phyloP scores from a whole-genome alignment of 139 green algal genomes.

The Bryopsis sp. region DNA sequence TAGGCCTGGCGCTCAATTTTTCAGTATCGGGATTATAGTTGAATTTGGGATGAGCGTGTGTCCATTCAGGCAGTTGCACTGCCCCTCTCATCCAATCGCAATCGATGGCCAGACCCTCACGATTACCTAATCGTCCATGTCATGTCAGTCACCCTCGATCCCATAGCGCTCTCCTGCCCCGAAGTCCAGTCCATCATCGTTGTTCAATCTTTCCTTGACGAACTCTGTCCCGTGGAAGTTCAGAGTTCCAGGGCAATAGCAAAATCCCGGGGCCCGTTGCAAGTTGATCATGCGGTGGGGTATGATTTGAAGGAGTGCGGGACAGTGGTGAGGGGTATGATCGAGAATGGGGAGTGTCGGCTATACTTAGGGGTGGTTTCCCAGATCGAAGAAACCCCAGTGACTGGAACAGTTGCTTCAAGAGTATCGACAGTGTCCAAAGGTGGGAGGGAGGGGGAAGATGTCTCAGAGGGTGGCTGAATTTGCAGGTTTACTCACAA shows the following conservation, averaged over 20 bases:
- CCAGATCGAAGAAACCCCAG: neutral
- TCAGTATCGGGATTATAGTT: too few relatives aligned
- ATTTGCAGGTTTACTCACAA: too few relatives aligned
- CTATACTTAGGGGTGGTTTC: neutral
- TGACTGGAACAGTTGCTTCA: too few relatives aligned
- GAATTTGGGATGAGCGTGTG: too few relatives aligned
- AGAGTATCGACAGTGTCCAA: neutral
- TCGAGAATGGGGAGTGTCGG: neutral
- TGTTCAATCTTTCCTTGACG: neutral
- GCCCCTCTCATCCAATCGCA: too few relatives aligned
- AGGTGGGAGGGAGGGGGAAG: too few relatives aligned
- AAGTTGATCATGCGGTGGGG: neutral
- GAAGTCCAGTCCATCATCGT: constrained; percentile 1
- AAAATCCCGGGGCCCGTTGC: neutral
- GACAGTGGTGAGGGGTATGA: neutral
- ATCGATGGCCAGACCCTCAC: neutral
- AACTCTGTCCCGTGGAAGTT: neutral
- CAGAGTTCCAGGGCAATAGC: neutral
- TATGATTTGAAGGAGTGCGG: neutral
- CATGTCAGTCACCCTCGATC: neutral
- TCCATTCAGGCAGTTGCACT: too few relatives aligned
- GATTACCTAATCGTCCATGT: neutral
- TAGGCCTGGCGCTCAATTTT: too few relatives aligned
- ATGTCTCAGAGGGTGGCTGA: too few relatives aligned
- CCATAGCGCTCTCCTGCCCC: neutral